These are phyloP conservation scores for Penicillium macrosclerotiorum DNA, from an alignment of 495 filamentous ascomycete species.

Conservation along the genomic window DNA sequence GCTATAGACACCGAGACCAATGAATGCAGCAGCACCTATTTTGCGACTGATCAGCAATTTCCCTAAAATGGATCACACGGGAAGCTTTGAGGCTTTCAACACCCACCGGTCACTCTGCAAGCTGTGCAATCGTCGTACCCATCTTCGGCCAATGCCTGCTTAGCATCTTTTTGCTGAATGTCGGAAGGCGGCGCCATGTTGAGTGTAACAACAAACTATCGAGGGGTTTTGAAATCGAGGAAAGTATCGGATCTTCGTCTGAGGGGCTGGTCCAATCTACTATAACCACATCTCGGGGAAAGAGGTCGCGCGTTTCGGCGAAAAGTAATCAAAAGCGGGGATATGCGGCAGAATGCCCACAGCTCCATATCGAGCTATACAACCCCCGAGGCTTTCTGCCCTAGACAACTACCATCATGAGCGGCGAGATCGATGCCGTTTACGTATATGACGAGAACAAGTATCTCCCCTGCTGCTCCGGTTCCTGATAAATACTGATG, in stretches of 20 bases:
- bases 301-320: slow-evolving; percentile 8
- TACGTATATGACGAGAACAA: slow-evolving; percentile 95
- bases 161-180: slow-evolving; percentile 30
- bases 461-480: slow-evolving; percentile 43
- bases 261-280: background rate
- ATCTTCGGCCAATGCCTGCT: slow-evolving; percentile 59
- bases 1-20: slow-evolving; percentile 86
- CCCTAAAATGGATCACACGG: background rate
- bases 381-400: slow-evolving; percentile 6
- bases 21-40: slow-evolving; percentile 75
- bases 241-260: background rate
- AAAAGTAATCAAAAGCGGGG: slow-evolving; percentile 33
- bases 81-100: background rate
- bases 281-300: background rate
- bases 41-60: slow-evolving; percentile 8
- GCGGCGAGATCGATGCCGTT: slow-evolving; percentile 87
- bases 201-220: background rate
- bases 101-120: slow-evolving; percentile 66
- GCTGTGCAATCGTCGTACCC: slow-evolving; percentile 65
- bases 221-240: background rate
- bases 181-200: slow-evolving; percentile 23
- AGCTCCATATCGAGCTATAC: slow-evolving; percentile 26
- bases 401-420: slow-evolving; percentile 51
- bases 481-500: slow-evolving; percentile 7
- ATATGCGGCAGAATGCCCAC: slow-evolving; percentile 35